Conservation (phyloP, 2,329 filamentous ascomycete genomes). For the Escovopsis weberi region DNA sequence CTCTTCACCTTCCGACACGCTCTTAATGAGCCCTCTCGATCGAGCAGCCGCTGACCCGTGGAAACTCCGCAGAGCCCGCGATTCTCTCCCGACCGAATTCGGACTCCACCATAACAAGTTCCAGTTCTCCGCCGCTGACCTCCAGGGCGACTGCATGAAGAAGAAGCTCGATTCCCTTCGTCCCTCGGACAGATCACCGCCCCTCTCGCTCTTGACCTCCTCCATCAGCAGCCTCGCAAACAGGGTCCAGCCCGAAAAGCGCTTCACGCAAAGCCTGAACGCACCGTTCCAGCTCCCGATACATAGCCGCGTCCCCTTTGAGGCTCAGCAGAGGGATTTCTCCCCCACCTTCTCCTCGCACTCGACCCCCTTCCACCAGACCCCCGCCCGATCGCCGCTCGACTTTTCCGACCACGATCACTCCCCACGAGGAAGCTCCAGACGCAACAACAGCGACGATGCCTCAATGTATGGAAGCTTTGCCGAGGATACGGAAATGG, state of each 20-base stretch:
- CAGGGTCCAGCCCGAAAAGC: slow-evolving; percentile 23
- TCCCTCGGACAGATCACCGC: slow-evolving; percentile 28
- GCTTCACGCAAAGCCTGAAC: slow-evolving; percentile 23
- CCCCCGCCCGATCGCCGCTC: slow-evolving; percentile 24
- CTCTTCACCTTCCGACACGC: neutral
- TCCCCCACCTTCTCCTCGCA: slow-evolving; percentile 33
- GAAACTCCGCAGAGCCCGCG: slow-evolving; percentile 22
- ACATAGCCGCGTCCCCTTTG: slow-evolving; percentile 25
- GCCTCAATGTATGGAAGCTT: slow-evolving; percentile 30
- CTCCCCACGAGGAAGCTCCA: slow-evolving; percentile 29
- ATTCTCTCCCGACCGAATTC: slow-evolving; percentile 27
- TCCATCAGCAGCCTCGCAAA: slow-evolving; percentile 26
- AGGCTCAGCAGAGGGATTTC: slow-evolving; percentile 28
- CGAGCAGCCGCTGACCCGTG: slow-evolving; percentile 7
- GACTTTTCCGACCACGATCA: slow-evolving; percentile 32
- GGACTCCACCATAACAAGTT: slow-evolving; percentile 36
- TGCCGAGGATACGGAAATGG: slow-evolving; percentile 33
- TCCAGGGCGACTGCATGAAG: slow-evolving; percentile 36
- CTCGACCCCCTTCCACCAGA: slow-evolving; percentile 26
- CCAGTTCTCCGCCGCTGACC: slow-evolving; percentile 31
- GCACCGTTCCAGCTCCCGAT: slow-evolving; percentile 33
- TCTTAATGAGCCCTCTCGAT: slow-evolving; percentile 6
- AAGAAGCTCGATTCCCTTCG: slow-evolving; percentile 39
- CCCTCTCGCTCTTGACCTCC: slow-evolving; percentile 28
- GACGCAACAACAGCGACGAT: slow-evolving; percentile 39